phyloP scores from a whole-genome alignment of 2,329 filamentous ascomycete species.

The Botryosphaeria dothidea region DNA sequence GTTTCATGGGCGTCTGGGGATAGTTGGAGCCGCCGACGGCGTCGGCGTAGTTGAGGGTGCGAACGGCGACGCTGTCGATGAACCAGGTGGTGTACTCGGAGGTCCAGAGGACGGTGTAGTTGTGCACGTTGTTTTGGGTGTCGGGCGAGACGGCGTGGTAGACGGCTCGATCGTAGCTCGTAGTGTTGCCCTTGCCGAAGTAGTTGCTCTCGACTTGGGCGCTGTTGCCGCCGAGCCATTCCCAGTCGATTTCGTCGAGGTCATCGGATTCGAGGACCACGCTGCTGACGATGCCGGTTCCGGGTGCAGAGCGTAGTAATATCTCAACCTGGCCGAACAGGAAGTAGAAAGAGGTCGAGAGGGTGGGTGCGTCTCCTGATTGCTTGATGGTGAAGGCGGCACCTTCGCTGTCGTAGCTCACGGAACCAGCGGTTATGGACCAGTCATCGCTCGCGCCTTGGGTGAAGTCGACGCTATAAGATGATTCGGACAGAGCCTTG shows the following conservation, averaged over 20 bases:
- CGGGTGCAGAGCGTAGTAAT: conserved; percentile 69
- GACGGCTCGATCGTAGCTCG: conserved; percentile 63
- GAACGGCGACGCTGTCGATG: conserved; percentile 65
- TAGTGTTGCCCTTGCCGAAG: conserved; percentile 68
- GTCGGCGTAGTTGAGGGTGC: conserved; percentile 58
- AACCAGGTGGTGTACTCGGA: conserved; percentile 62
- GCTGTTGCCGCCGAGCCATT: conserved; percentile 67
- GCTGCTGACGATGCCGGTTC: conserved; percentile 71
- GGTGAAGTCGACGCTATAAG: conserved; percentile 36
- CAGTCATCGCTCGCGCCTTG: conserved; percentile 26
- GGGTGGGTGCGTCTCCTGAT: conserved; percentile 54
- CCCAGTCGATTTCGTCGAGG: conserved; percentile 80
- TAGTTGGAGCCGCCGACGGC: conserved; percentile 56
- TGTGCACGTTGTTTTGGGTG: conserved; percentile 57
- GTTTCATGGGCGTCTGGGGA: conserved; percentile 71
- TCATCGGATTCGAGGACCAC: conserved; percentile 78
- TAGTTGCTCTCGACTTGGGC: conserved; percentile 68
- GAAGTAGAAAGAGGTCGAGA: conserved; percentile 76
- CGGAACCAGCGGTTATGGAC: conserved; percentile 26
- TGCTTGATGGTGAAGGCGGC: conserved; percentile 45
- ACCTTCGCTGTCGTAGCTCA: conserved; percentile 40
- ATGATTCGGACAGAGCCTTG: conserved; percentile 30
- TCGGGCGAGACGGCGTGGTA: conserved; percentile 53
- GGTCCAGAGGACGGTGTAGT: conserved; percentile 69
- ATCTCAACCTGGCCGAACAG: conserved; percentile 77